These are phyloP conservation scores for Endocladia muricata DNA, from an alignment of 31 red algal species.

Conservation along the genomic window DNA sequence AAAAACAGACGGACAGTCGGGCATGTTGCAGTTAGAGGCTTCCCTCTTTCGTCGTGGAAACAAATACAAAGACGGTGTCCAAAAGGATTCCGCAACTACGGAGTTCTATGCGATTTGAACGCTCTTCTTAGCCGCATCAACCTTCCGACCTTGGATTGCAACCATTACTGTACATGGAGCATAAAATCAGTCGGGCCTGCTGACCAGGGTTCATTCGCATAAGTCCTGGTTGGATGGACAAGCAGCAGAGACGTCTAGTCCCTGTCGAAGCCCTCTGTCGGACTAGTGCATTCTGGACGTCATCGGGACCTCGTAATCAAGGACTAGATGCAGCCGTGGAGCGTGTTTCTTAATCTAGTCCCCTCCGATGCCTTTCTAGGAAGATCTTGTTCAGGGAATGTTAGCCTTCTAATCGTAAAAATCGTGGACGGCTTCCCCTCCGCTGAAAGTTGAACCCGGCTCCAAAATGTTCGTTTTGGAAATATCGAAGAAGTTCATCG, in stretches of 20 bases:
- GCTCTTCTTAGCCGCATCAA: background rate
- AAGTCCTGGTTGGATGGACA: background rate
- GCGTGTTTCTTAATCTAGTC: background rate
- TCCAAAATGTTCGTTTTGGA: background rate
- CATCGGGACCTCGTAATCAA: slow-evolving; percentile 4
- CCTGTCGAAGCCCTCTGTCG: background rate
- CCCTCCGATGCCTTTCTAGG: background rate
- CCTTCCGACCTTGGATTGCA: background rate
- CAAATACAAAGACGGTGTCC: background rate
- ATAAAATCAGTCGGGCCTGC: background rate
- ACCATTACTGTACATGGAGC: slow-evolving; percentile 3
- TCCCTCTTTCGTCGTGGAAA: background rate
- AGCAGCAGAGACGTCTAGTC: background rate
- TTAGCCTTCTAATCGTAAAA: background rate
- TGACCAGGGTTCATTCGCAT: background rate
- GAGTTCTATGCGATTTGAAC: background rate
- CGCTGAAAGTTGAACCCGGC: background rate
- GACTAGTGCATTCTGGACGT: slow-evolving; percentile 5
- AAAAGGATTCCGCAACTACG: background rate
- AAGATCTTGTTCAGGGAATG: background rate
- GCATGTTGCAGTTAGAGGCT: background rate
- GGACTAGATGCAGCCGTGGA: background rate
- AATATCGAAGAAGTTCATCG: background rate
- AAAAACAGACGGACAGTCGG: background rate
- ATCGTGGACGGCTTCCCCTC: background rate